These are phyloP conservation scores for Podaxis carcinomalis DNA, from an alignment of 768 basidiomycete species.

Conservation along the genomic window DNA sequence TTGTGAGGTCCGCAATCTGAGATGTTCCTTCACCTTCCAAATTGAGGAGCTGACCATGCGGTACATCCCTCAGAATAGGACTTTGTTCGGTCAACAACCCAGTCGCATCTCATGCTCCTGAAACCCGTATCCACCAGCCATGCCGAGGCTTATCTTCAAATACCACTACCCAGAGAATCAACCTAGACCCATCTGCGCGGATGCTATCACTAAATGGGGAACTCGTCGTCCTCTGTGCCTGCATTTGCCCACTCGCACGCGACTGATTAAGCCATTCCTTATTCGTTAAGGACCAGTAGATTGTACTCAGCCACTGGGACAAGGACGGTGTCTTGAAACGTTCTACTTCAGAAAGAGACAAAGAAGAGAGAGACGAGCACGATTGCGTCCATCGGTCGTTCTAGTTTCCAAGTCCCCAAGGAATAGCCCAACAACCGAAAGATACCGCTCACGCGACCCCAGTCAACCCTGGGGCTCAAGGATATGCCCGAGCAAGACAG, in stretches of 20 bases:
- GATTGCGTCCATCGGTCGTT: too few relatives aligned
- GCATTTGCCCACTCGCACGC: slow-evolving; percentile 76
- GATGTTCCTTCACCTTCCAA: not conserved
- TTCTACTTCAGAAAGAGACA: too few relatives aligned
- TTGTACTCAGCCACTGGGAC: slow-evolving; percentile 68
- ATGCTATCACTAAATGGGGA: slow-evolving; percentile 54
- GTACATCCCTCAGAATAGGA: slow-evolving; percentile 34
- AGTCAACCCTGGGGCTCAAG: too few relatives aligned
- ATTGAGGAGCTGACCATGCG: not conserved
- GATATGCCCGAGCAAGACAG: too few relatives aligned
- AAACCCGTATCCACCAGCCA: slow-evolving; percentile 10
- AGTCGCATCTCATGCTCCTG: slow-evolving; percentile 19
- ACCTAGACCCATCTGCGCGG: slow-evolving; percentile 75
- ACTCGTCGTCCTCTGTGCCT: slow-evolving; percentile 58
- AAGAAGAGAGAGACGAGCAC: too few relatives aligned
- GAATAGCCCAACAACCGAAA: too few relatives aligned
- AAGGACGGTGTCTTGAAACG: slow-evolving; percentile 22
- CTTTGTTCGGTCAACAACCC: slow-evolving; percentile 79
- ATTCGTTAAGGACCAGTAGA: slow-evolving; percentile 52
- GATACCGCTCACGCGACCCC: too few relatives aligned
- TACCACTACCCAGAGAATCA: not conserved
- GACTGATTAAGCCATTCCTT: slow-evolving; percentile 68
- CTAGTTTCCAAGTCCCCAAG: too few relatives aligned
- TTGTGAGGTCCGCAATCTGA: slow-evolving; percentile 27
- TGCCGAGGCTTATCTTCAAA: slow-evolving; percentile 5